Conservation (phyloP, 2,329 filamentous ascomycete species). For the Cadophora luteo-olivacea region DNA sequence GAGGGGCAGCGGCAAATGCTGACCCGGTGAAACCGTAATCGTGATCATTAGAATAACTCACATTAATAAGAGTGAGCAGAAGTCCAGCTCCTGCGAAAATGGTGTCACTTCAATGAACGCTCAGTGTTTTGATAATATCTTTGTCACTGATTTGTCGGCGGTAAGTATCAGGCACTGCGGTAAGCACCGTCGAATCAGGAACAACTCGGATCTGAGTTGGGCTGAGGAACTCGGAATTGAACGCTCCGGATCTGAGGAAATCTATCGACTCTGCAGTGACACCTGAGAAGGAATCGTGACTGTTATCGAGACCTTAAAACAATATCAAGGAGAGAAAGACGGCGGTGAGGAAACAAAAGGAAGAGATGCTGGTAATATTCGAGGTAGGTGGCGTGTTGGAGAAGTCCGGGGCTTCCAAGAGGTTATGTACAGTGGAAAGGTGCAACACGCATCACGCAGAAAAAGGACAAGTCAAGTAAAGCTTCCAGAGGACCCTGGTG, state of each 20-base stretch:
- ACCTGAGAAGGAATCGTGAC: not conserved
- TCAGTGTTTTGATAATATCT: slow-evolving; percentile 2
- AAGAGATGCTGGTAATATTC: not conserved
- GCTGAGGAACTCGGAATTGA: not conserved
- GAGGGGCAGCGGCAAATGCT: not conserved
- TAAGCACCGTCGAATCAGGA: not conserved
- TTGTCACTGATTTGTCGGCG: slow-evolving; percentile 21
- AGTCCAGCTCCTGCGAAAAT: slow-evolving; percentile 40
- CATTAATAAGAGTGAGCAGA: slow-evolving; percentile 33
- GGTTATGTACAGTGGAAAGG: slow-evolving; percentile 1
- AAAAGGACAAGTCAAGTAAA: not conserved
- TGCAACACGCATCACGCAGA: not conserved
- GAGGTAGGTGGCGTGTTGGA: slow-evolving; percentile 4
- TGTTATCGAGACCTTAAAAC: not conserved
- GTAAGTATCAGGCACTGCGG: not conserved
- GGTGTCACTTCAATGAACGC: slow-evolving; percentile 10
- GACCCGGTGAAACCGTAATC: not conserved
- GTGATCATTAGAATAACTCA: slow-evolving; percentile 12
- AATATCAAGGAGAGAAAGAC: not conserved
- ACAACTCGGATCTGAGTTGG: not conserved
- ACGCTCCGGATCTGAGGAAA: not conserved
- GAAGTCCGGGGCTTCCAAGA: slow-evolving; percentile 7
- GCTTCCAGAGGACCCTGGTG: not conserved
- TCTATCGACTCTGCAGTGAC: not conserved
- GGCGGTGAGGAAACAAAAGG: not conserved